A percentile compares a stretch with the other conserved stretches of the same genome.
phyloP scores from a whole-genome alignment of 176 grass and related monocot genomes.

The Triticum timopheevii region DNA sequence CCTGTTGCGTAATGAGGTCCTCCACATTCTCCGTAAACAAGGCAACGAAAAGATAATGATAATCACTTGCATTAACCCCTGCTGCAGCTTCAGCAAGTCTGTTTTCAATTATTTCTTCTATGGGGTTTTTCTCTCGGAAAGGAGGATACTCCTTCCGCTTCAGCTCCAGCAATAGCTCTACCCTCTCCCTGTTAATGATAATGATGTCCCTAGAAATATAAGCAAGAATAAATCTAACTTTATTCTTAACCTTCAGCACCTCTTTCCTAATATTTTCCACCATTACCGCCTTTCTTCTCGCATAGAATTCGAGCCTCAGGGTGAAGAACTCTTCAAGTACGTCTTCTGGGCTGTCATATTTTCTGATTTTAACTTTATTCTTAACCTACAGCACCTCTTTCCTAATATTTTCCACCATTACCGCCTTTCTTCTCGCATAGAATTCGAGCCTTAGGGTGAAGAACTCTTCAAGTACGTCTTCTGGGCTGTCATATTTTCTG shows the following conservation, averaged over 20 bases:
- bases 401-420: conserved; percentile 49
- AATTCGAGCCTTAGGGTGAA: conserved; percentile 55
- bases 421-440: conserved; percentile 85
- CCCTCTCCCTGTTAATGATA: conserved; percentile 72
- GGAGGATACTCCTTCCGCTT: conserved; percentile 51
- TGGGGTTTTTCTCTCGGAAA: conserved; percentile 62
- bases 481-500: conserved; percentile 74
- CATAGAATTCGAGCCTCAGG: conserved; percentile 64
- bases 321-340: conserved; percentile 76
- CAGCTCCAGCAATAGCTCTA: conserved; percentile 69
- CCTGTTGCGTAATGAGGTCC: conserved; percentile 48
- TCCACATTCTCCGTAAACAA: conserved; percentile 66
- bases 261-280: conserved; percentile 59
- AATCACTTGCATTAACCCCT: conserved; percentile 43
- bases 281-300: conserved; percentile 74
- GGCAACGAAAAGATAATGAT: conserved; percentile 79
- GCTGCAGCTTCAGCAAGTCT: conserved; percentile 34
- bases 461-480: conserved; percentile 83
- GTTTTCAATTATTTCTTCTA: conserved; percentile 46
- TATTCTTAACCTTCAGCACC: conserved; percentile 62
- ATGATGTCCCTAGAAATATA: conserved; percentile 58
- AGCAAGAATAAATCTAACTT: conserved; percentile 63
- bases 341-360: conserved; percentile 78
- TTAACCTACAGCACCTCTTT: conserved; percentile 53
- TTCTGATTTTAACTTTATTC: conserved; percentile 55